Evolutionary conservation across 192 early-diverging fungal genomes (phyloP).

Genomic region (Backusella parvicylindrica): DNA sequence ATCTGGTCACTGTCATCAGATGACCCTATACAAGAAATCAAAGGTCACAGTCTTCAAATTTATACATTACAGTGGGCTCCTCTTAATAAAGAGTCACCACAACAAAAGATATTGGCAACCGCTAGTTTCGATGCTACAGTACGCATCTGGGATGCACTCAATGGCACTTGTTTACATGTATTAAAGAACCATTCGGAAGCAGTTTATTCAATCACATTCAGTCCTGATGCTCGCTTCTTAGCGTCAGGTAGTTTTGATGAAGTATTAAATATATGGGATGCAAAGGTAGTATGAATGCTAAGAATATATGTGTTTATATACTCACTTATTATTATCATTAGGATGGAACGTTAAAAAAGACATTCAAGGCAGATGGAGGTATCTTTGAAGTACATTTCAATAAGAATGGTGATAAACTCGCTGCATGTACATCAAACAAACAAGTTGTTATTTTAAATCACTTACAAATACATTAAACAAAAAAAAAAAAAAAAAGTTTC

Average conservation of each 20-base stretch:
- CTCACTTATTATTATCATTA: slow-evolving; percentile 9
- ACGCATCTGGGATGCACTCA: slow-evolving; percentile 82
- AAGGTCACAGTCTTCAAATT: slow-evolving; percentile 73
- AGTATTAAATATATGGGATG: slow-evolving; percentile 72
- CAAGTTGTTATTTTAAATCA: slow-evolving; percentile 27
- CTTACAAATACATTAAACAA: not conserved
- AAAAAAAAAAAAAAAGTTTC: not conserved
- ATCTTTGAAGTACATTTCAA: slow-evolving; percentile 62
- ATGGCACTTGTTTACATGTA: slow-evolving; percentile 60
- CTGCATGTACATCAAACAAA: slow-evolving; percentile 54
- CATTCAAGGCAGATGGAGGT: slow-evolving; percentile 51
- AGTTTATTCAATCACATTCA: slow-evolving; percentile 75
- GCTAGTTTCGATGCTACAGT: slow-evolving; percentile 80
- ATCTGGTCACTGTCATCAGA: slow-evolving; percentile 67
- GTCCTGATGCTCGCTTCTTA: slow-evolving; percentile 67
- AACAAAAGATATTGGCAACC: slow-evolving; percentile 61
- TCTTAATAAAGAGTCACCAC: not conserved
- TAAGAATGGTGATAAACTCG: slow-evolving; percentile 52
- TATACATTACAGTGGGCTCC: slow-evolving; percentile 85
- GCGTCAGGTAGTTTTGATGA: slow-evolving; percentile 80
- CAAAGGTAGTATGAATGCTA: slow-evolving; percentile 37
- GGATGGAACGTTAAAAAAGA: slow-evolving; percentile 51
- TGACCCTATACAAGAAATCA: slow-evolving; percentile 53
- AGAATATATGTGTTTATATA: not conserved
- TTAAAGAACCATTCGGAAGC: slow-evolving; percentile 68